These are phyloP conservation scores for Talaromyces proteolyticus DNA, from an alignment of 495 filamentous ascomycete genomes.

Conservation along the genomic window DNA sequence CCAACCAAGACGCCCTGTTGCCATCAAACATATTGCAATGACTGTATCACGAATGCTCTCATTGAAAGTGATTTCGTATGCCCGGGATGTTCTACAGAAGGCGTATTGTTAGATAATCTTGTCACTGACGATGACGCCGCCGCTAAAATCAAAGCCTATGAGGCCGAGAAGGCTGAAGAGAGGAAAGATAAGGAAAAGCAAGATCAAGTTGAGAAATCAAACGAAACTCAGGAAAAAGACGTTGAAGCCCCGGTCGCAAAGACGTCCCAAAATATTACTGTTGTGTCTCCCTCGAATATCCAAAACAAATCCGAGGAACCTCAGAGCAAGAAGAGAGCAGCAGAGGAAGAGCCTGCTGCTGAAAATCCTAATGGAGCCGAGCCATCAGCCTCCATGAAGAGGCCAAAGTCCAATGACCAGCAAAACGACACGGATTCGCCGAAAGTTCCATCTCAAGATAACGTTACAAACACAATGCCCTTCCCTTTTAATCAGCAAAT, in stretches of 20 bases:
- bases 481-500: constrained; percentile 15
- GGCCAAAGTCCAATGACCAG: constrained; percentile 24
- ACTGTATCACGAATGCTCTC: constrained; percentile 96
- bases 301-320: constrained; percentile 28
- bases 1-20: constrained; percentile 98
- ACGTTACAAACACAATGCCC: constrained; percentile 1
- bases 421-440: constrained; percentile 6
- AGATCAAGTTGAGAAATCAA: constrained; percentile 10
- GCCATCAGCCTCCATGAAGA: constrained; percentile 21
- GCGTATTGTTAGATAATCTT: constrained; percentile 89
- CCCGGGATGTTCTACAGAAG: constrained; percentile 83
- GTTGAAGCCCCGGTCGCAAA: constrained; percentile 2
- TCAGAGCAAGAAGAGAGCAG: constrained; percentile 69
- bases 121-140: constrained; percentile 70
- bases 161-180: constrained; percentile 60
- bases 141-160: constrained; percentile 71
- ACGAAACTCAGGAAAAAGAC: constrained; percentile 1
- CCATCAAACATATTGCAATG: constrained; percentile 94
- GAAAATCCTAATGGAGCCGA: constrained; percentile 13
- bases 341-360: constrained; percentile 59
- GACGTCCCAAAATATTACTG: constrained; percentile 9
- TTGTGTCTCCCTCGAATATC: constrained; percentile 23
- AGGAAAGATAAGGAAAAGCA: constrained; percentile 60
- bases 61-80: constrained; percentile 97
- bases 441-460: constrained; percentile 11